Evolutionary conservation across 495 filamentous ascomycete species (phyloP).

Genomic region (Daldinia vernicosa): DNA sequence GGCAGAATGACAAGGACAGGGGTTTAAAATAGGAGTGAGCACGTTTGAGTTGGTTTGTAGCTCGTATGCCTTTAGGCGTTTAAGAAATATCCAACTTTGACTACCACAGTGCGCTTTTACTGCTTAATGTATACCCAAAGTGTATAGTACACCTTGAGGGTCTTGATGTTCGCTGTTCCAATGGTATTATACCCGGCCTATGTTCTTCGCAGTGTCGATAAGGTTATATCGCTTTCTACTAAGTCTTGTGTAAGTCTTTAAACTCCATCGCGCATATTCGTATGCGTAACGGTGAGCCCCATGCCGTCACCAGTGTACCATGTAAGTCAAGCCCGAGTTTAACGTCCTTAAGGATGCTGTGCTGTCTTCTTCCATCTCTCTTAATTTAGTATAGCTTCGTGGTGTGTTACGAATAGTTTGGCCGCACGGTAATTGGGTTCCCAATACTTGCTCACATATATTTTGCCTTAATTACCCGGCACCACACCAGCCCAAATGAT

Average conservation of each 20-base stretch:
- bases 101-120: neutral
- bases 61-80: neutral
- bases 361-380: constrained; percentile 7
- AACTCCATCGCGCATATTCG: neutral
- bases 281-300: neutral
- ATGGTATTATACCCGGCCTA: neutral
- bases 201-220: too few species aligned
- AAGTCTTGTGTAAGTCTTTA: neutral
- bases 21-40: constrained; percentile 24
- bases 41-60: constrained; percentile 28
- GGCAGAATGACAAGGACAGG: constrained; percentile 16
- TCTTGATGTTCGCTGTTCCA: neutral
- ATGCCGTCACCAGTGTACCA: neutral
- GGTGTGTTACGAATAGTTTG: neutral
- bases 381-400: neutral
- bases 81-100: neutral
- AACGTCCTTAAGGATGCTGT: neutral
- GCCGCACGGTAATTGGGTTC: constrained; percentile 14
- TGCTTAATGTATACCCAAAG: neutral
- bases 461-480: constrained; percentile 38
- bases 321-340: neutral
- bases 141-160: neutral
- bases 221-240: neutral
- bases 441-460: constrained; percentile 22
- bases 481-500: constrained; percentile 9